Percentiles rank a stretch among this genome's conserved stretches.
Evolutionary conservation across 768 basidiomycete genomes (phyloP).

Genomic region (Leccinum rimulosum): DNA sequence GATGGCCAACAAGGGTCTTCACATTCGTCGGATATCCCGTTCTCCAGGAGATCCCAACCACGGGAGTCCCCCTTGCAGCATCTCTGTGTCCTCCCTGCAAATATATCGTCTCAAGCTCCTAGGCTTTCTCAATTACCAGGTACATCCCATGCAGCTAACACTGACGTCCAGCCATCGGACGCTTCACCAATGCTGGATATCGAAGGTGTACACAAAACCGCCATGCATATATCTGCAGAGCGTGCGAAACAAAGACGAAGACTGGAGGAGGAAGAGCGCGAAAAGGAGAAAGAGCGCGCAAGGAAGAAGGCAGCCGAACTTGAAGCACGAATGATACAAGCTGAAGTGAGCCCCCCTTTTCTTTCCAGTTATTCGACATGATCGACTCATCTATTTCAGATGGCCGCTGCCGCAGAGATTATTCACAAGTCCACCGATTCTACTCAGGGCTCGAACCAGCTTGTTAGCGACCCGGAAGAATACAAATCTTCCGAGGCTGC

Average conservation of each 20-base stretch:
- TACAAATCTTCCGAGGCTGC: not conserved
- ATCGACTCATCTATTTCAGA: conserved; percentile 24
- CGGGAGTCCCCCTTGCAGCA: conserved; percentile 43
- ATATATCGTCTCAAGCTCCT: conserved; percentile 3
- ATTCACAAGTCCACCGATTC: conserved; percentile 48
- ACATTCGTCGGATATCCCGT: conserved; percentile 20
- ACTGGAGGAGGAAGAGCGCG: conserved; percentile 80
- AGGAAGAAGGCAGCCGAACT: conserved; percentile 74
- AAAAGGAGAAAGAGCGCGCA: conserved; percentile 78
- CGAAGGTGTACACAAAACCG: conserved; percentile 66
- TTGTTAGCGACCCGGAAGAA: conserved; percentile 7
- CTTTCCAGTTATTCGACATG: conserved; percentile 4
- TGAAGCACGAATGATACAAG: conserved; percentile 58
- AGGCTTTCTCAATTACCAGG: conserved; percentile 43
- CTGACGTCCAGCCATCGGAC: conserved; percentile 32
- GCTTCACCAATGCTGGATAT: conserved; percentile 41
- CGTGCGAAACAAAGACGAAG: conserved; percentile 77
- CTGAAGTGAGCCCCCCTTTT: conserved; percentile 17
- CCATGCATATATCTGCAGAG: conserved; percentile 85
- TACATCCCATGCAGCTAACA: conserved; percentile 39
- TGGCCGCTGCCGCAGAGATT: conserved; percentile 39
- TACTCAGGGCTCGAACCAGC: conserved; percentile 6
- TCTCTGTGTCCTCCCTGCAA: conserved; percentile 25
- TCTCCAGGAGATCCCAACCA: conserved; percentile 37
- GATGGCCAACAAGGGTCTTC: conserved; percentile 23